Base-by-base conservation (phyloP, 768 basidiomycete genomes). In the Hirschioporus abietinus region DNA sequence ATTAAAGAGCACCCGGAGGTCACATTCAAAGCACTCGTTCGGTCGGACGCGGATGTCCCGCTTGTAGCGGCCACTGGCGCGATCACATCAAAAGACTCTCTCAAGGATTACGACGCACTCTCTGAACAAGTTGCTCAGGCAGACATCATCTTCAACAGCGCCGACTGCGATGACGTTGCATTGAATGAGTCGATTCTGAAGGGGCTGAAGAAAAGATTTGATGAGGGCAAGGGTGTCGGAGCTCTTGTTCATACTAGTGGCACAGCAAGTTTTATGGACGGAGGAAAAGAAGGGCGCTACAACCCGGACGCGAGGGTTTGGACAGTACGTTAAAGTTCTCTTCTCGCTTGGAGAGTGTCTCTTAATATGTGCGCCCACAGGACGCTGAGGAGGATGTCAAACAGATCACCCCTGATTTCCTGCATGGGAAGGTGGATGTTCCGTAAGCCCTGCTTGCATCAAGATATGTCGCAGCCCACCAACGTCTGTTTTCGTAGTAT, bases 131-230 rank as follows among this genome's bases (percentile, higher is more conserved):
- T 71, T 0, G 67, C 71, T 7, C 78, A 78, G 64, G 78, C 72
- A 1, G 77, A 78, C 68, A 77, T 78, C 34, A 77, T 80, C 34
- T 76, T 83, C 68, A 80, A 82, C 66, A 72, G 75, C 57, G 82
- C 79, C 7, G 77, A 75, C 66, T 80, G 79, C 10, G 80, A 81
- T 61, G 30, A 61, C 18, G 15, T 61, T 61, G 60, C 24, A 12
- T 34, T 61, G 25, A 61, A 12, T 12, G 30, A 61, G 10, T 3
- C 60, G 15, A 61, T 61, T 8, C 9, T 61, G 23, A 25, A 34
- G 20, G 60, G 60, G 15, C 3, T 61, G 60, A 61, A 61, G 60
- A 61, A 24, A 24, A 61, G 23, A 23, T 25, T 25, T 9, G 15
- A 61, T 12, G 4, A 34, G 9, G 60, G 60, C 15, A 34, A 25